Base-by-base conservation (phyloP, 1,139 yeast species). In the Scheffersomyces insectosa region DNA sequence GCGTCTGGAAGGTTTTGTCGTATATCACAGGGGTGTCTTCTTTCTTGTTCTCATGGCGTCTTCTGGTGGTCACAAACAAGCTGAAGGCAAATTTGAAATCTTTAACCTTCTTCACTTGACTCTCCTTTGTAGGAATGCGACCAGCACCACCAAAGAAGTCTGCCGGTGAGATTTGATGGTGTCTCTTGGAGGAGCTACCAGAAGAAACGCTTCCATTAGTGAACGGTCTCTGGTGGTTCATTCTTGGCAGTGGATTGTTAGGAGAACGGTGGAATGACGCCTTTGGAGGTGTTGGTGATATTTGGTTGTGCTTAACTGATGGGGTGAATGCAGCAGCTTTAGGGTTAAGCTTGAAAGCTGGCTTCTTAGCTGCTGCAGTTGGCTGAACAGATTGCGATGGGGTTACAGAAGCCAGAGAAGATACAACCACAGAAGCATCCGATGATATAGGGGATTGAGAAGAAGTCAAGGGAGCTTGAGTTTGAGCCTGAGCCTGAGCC, bases 291-390 rank as follows among this genome's bases (percentile, higher is more conserved):
- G 50, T 60, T 33, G 70, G 73, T 35, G 70, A 68, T 45, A 59
- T 47, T 46, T 57, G 67, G 6, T 50, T 46, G 33, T 50, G 65
- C 50, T 52, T 61, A 20, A 49, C 53, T 3, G 79, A 67, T 3
- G 93, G 91, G 4, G 87, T 82, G 56, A 87, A 86, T 0, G 85
- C 73, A 5, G 85, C 82, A 2, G 90, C 88, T 47, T 82, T 79
- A 8, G 89, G 87, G 58, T 84, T 85, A 60, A 85, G 79, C 61
- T 81, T 83, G 66, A 84, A 85, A 4, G 81, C 77, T 6, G 83
- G 75, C 41, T 75, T 80, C n/a, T 63, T 64, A 34, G 47, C 45
- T 6, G 54, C 32, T 33, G 39, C 42, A 9, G 37, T 30, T 31
- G 41, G 38, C 33, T 39, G 42, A 25, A 42, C 12, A 9, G 27